Evolutionary conservation across 2,329 filamentous ascomycete species (phyloP).

Genomic region (Alternaria triticimaculans): DNA sequence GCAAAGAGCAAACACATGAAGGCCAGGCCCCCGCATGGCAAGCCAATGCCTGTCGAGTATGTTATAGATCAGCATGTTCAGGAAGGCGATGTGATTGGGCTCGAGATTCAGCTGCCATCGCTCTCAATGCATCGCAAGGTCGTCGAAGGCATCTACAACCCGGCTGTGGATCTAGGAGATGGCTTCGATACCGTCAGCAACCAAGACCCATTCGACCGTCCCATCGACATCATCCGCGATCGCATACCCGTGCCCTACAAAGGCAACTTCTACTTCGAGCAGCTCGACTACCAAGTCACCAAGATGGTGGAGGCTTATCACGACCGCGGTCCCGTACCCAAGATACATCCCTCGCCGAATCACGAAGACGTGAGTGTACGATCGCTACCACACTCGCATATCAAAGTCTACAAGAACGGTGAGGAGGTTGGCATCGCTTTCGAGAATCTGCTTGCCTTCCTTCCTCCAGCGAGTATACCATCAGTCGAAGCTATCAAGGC

Average conservation of each 20-base stretch:
- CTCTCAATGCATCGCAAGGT: conserved; percentile 87
- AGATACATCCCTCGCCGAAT: conserved; percentile 78
- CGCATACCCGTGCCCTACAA: conserved; percentile 95
- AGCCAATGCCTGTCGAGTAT: conserved; percentile 45
- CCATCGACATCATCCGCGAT: conserved; percentile 87
- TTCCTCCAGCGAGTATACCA: conserved; percentile 85
- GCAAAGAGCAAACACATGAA: conserved; percentile 51
- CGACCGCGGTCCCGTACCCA: conserved; percentile 55
- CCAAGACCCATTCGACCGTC: conserved; percentile 55
- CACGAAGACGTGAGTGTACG: conserved; percentile 78
- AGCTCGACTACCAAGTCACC: conserved; percentile 84
- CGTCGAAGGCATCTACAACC: conserved; percentile 86
- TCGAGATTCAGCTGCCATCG: conserved; percentile 90
- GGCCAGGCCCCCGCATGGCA: conserved; percentile 43
- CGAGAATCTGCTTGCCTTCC: conserved; percentile 84
- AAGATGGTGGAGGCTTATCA: conserved; percentile 80
- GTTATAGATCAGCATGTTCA: conserved; percentile 76
- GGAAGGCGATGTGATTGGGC: conserved; percentile 91
- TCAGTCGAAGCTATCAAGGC: conserved; percentile 70
- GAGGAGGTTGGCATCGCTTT: conserved; percentile 85
- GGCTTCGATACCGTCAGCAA: conserved; percentile 58
- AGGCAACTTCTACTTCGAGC: conserved; percentile 90
- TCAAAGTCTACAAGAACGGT: conserved; percentile 94
- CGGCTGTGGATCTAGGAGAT: conserved; percentile 73
- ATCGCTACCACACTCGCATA: conserved; percentile 83